Evolutionary conservation across 306 rosid genomes (phyloP).

Genomic region (Urtica urens): DNA sequence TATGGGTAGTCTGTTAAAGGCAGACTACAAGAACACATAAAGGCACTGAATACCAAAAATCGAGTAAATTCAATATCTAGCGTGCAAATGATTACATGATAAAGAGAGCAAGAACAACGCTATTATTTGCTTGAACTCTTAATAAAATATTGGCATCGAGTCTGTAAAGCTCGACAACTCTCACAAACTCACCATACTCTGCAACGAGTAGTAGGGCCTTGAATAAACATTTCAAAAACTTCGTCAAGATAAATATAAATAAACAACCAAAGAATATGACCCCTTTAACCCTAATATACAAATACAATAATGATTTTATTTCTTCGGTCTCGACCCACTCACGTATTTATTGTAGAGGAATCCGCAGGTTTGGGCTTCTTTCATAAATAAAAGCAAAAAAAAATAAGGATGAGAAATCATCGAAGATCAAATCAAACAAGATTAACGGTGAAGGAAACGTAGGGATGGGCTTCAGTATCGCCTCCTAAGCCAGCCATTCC

Average conservation of each 20-base stretch:
- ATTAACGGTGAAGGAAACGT: slow-evolving; percentile 74
- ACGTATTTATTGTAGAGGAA: slow-evolving; percentile 37
- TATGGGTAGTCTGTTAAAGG: no score
- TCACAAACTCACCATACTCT: not conserved
- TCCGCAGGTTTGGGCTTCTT: slow-evolving; percentile 15
- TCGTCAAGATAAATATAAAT: slow-evolving; percentile 20
- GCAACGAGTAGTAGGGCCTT: slow-evolving; percentile 7
- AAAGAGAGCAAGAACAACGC: no score
- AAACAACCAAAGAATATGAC: slow-evolving; percentile 31
- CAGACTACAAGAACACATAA: no score
- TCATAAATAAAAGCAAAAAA: not conserved
- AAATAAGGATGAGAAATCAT: slow-evolving; percentile 13
- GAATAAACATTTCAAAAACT: slow-evolving; percentile 18
- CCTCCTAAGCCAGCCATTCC: slow-evolving; percentile 77
- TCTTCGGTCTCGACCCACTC: no score
- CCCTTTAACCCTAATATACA: slow-evolving; percentile 37
- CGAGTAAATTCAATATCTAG: not conserved
- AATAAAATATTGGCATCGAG: not conserved
- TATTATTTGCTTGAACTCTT: not conserved
- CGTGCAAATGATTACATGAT: no score
- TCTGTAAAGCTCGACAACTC: not conserved
- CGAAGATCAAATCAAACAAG: slow-evolving; percentile 30
- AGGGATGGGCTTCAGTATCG: slow-evolving; percentile 65
- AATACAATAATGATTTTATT: slow-evolving; percentile 10
- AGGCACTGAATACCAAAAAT: no score